Evolutionary conservation across 208 protist species (phyloP), one percentile per base, ranked within the genome.

Genomic region (Blastocrithidia nonstop): DNA sequence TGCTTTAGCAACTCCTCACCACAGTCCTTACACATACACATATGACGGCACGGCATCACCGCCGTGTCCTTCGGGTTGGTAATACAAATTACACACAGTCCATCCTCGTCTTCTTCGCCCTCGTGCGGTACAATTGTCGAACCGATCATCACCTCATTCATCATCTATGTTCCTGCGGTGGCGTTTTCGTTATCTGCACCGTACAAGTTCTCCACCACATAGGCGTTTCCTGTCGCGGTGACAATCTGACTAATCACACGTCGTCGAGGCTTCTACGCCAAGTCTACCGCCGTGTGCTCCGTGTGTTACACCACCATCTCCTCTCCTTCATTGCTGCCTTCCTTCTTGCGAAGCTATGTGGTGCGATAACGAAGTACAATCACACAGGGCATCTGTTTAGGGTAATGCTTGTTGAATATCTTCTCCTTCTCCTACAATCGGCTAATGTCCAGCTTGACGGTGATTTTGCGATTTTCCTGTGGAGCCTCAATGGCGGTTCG

Each of bases 1-100:
- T 92, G 84, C 40, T 78, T 66, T 28, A 92, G 55, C 43, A 96
- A 74, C 57, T 87, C 61, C 67, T 95, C 77, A n/a, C 88, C 89
- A 53, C 92, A 96, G 26, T 71, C 69, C 57, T 84, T 77, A 61
- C 92, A 96, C 54, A 96, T 78, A 52, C 88, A 95, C 86, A 97
- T 88, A 54, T 96, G 89, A 11, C 93, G 74, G 53, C 93, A 97
- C 29, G 93, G 92, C 71, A 96, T 90, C 17, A 96, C 84, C 0
- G 75, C 73, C 2, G 87, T 96, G 48, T 96, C 81, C 51, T 87
- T 81, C 21, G 58, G 44, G 49, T 94, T 86, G 19, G 80, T 88
- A 29, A 97, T 64, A 63, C 93, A 97, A 57, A 97, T 92, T 11
- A 97, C 89, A 36, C 93, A 97, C 24, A 92, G 65, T 3, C 66